Conservation (phyloP, 108 stramenopile species). For the Hondaea fermentalgiana region DNA sequence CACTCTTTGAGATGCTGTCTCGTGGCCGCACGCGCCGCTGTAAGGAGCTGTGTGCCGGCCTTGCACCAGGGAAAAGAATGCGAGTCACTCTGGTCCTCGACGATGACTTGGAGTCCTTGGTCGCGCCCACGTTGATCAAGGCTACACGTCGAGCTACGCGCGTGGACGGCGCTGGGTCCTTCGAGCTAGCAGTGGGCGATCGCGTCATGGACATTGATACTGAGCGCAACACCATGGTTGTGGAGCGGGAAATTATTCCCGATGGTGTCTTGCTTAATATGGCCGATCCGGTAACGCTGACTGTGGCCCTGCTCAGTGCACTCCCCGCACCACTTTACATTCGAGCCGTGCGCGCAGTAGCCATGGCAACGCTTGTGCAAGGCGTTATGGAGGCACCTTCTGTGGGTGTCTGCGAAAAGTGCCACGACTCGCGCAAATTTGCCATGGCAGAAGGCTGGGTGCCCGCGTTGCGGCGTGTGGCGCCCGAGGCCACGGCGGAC, state of each 20-base stretch:
- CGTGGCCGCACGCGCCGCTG: not conserved
- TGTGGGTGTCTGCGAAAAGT: not conserved
- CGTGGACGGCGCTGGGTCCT: not conserved
- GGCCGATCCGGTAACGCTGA: not conserved
- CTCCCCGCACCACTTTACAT: not conserved
- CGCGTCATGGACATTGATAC: not conserved
- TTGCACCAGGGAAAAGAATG: not conserved
- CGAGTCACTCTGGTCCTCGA: not conserved
- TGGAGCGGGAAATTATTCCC: not conserved
- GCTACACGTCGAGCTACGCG: not conserved
- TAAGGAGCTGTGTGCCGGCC: not conserved
- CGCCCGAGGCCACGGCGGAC: not conserved
- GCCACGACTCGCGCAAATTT: no score
- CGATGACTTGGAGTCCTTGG: not conserved
- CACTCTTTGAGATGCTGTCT: not conserved
- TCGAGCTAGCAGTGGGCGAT: not conserved
- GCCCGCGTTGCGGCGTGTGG: not conserved
- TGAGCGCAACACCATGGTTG: not conserved
- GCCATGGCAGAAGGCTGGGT: not conserved
- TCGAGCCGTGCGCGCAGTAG: not conserved
- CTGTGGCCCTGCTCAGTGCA: not conserved
- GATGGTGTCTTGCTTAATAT: not conserved
- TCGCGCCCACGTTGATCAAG: not conserved
- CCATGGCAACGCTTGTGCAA: not conserved
- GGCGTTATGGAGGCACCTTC: not conserved